Percentiles rank a stretch among this genome's conserved stretches.
Conservation (phyloP, 192 early-diverging fungal genomes). For the Mortierella antarctica region DNA sequence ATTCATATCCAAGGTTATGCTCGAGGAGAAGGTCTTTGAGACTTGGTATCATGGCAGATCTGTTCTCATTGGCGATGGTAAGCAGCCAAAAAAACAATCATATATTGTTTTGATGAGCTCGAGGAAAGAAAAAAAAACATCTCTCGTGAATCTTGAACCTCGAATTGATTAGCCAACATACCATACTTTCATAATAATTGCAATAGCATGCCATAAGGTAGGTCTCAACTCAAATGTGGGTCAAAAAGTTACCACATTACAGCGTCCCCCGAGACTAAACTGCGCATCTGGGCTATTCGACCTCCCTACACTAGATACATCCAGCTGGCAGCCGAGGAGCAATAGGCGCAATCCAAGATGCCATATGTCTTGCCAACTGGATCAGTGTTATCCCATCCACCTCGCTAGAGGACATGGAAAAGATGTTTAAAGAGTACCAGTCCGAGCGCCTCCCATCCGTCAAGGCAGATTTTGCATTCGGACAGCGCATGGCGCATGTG, state of each 20-base stretch:
- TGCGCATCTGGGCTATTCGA: not conserved
- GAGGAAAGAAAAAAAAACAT: not conserved
- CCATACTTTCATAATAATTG: too few relatives aligned
- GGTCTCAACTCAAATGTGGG: not conserved
- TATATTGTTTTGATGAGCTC: not conserved
- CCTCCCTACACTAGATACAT: conserved; percentile 3
- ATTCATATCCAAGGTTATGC: conserved; percentile 35
- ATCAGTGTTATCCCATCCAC: conserved; percentile 3
- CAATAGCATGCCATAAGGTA: too few relatives aligned
- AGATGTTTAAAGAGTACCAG: not conserved
- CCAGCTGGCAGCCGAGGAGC: conserved; percentile 7
- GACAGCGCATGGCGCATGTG: conserved; percentile 7
- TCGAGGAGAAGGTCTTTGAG: conserved; percentile 38
- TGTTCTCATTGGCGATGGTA: conserved; percentile 16
- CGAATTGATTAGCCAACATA: too few relatives aligned
- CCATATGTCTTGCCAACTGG: conserved; percentile 2
- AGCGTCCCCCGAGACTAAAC: not conserved
- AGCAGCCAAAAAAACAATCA: not conserved
- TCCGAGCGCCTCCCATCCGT: not conserved
- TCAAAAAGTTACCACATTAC: not conserved
- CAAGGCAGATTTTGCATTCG: not conserved
- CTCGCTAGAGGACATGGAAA: conserved; percentile 3
- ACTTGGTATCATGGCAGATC: conserved; percentile 22
- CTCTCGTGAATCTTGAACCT: too few relatives aligned
- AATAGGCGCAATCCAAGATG: conserved; percentile 6